These are phyloP conservation scores for Dendrobium nobile DNA, from an alignment of 106 monocot genomes.

Conservation along the genomic window DNA sequence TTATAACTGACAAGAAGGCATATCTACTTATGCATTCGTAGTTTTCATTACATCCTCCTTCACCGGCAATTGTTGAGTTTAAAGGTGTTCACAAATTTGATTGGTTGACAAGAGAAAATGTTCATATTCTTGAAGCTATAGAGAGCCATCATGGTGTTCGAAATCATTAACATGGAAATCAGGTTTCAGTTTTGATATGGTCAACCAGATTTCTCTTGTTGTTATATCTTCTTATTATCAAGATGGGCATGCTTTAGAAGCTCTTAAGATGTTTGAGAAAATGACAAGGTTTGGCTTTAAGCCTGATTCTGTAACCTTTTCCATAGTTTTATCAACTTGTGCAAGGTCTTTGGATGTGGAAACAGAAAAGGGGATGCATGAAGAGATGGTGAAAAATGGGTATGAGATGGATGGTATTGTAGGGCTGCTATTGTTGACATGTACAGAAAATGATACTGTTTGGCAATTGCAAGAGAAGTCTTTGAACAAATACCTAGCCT, in stretches of 20 bases:
- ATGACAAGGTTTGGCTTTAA: constrained; percentile 41
- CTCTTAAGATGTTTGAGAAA: constrained; percentile 33
- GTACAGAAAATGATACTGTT: constrained; percentile 61
- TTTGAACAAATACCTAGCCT: constrained; percentile 41
- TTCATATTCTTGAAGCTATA: constrained; percentile 83
- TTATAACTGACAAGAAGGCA: constrained; percentile 98
- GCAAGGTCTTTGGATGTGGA: constrained; percentile 39
- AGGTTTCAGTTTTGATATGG: constrained; percentile 39
- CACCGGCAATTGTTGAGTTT: constrained; percentile 70
- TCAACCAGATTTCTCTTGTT: constrained; percentile 44
- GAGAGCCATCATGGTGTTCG: constrained; percentile 62
- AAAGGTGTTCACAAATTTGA: constrained; percentile 88
- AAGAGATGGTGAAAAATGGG: constrained; percentile 24
- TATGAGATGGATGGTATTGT: constrained; percentile 37
- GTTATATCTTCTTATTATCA: constrained; percentile 73
- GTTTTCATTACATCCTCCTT: constrained; percentile 74
- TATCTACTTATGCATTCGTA: constrained; percentile 95
- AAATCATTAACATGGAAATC: constrained; percentile 84
- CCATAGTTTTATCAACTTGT: constrained; percentile 51
- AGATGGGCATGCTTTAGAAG: constrained; percentile 38
- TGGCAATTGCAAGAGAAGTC: constrained; percentile 42
- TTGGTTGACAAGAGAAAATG: constrained; percentile 91
- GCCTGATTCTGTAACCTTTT: constrained; percentile 51
- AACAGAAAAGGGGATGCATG: constrained; percentile 45
- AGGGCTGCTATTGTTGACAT: constrained; percentile 55